Evolutionary conservation across 2,329 filamentous ascomycete species (phyloP).

Genomic region (Colletotrichum endophyticum): DNA sequence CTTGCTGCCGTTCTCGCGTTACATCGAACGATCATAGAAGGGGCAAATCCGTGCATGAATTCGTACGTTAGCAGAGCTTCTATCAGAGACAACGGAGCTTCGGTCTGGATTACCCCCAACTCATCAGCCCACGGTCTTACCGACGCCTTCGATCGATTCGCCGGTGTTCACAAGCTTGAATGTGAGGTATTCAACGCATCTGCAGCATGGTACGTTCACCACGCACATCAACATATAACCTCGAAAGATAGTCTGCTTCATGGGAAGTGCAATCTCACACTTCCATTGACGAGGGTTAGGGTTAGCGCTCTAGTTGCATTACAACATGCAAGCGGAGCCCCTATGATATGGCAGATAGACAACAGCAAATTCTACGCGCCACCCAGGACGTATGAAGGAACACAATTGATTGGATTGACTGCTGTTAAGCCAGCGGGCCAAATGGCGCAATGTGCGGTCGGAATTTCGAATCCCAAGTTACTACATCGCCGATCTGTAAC

Average conservation of each 20-base stretch:
- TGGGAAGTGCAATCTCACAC: background rate
- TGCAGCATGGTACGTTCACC: background rate
- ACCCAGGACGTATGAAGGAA: background rate
- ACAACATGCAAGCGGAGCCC: background rate
- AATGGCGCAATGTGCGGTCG: background rate
- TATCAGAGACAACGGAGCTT: background rate
- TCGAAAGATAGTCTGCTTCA: background rate
- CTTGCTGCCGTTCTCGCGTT: background rate
- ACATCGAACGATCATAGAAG: background rate
- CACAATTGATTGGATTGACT: background rate
- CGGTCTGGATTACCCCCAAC: background rate
- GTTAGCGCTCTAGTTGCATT: background rate
- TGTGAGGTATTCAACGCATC: background rate
- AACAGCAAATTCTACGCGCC: background rate
- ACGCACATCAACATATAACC: background rate
- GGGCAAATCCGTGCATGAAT: background rate
- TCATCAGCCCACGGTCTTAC: background rate
- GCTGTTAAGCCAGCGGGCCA: background rate
- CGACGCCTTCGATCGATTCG: background rate
- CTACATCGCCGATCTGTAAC: background rate
- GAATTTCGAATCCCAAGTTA: background rate
- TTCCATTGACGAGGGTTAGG: background rate
- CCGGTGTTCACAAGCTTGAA: background rate
- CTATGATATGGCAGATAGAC: fast-evolving
- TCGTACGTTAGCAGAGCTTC: background rate